Evolutionary conservation across 495 filamentous ascomycete species (phyloP), one percentile per base, ranked within the genome.

Genomic region (Platismatia glauca): DNA sequence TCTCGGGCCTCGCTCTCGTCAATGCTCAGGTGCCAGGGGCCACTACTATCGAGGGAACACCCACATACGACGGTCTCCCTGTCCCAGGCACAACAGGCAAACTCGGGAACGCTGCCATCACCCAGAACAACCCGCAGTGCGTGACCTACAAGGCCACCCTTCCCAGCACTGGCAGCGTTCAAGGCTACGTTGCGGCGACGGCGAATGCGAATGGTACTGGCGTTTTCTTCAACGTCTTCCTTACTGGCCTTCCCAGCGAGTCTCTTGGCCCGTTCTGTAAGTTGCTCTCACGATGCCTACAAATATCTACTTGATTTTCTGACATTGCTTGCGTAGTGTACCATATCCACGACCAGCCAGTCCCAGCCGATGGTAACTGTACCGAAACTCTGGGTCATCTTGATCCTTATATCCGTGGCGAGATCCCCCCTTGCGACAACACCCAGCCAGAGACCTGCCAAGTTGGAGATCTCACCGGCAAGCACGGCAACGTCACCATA

Each of bases 401-500:
- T 24, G 85, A 89, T 69, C 85, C 86, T 0, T 85, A 82, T 70
- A 73, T 78, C 53, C 84, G 88, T 62, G 84, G 84, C 60, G 84
- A 91, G 71, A 71, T 71, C 20, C 78, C 85, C 44, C 65, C 80
- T 11, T 96, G 91, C 74, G 78, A 93, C 74, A 48, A 75, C 12
- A 71, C 70, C 13, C 68, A 75, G 34, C 87, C 89, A 11, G 68
- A 82, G 64, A 87, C 84, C 0, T 96, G 91, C 77, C 84, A 95
- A 72, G 84, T 89, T 33, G 91, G 91, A 64, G 91, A 96, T 74
- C 74, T 95, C 58, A 80, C 82, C 66, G 91, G 91, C 68, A 96
- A 95, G 78, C 81, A 91, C 68, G 89, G 87, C 59, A 79, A 77
- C 50, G 84, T 92, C 70, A 78, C 73, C 4, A 33, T 58, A 33